These are phyloP conservation scores for Fusarium chlamydosporum DNA, from an alignment of 2,329 filamentous ascomycete species.

Conservation along the genomic window DNA sequence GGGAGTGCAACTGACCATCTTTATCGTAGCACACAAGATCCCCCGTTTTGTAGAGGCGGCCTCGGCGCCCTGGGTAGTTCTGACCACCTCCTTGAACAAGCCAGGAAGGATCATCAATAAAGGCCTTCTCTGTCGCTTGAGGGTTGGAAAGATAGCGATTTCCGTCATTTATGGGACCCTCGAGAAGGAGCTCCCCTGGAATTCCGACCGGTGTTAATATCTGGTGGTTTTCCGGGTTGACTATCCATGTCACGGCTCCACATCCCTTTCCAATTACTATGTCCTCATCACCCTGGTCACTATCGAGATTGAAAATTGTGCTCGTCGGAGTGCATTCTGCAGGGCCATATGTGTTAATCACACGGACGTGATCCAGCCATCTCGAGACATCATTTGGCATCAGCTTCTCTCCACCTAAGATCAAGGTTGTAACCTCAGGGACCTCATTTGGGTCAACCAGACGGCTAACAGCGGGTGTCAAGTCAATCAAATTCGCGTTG, in stretches of 20 bases:
- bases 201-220: not conserved
- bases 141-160: not conserved
- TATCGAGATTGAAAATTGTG: not conserved
- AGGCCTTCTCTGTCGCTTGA: not conserved
- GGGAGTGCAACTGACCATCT: slow-evolving; percentile 58
- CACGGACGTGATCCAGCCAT: not conserved
- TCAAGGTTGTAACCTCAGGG: not conserved
- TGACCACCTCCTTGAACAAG: not conserved
- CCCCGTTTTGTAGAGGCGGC: slow-evolving; percentile 15
- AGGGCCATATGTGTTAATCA: not conserved
- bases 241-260: not conserved
- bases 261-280: not conserved
- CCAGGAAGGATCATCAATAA: not conserved
- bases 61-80: not conserved
- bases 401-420: not conserved
- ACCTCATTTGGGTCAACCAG: not conserved
- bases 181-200: not conserved
- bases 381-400: not conserved
- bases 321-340: slow-evolving; percentile 1
- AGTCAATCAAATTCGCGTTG: not conserved
- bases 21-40: slow-evolving; percentile 58
- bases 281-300: not conserved
- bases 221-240: not conserved
- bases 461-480: not conserved
- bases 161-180: not conserved